Conservation (phyloP, 495 filamentous ascomycete genomes). For the Penicillium psychrofluorescens region DNA sequence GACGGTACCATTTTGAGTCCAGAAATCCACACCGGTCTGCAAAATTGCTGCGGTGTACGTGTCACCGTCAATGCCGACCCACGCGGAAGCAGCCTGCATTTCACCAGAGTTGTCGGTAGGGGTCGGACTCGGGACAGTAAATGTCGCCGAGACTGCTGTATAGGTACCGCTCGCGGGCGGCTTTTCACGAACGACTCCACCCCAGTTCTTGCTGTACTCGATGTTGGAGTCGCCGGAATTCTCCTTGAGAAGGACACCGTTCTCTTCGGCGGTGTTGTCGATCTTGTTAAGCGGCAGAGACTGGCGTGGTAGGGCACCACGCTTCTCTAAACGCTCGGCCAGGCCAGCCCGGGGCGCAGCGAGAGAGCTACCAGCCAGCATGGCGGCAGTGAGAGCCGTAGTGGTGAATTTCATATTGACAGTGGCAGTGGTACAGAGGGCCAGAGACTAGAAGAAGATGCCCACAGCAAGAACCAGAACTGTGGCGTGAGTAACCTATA, state of each 20-base stretch:
- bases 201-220: conserved; percentile 55
- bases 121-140: conserved; percentile 47
- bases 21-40: conserved; percentile 56
- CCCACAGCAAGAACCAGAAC: neutral
- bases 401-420: conserved; percentile 23
- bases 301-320: conserved; percentile 17
- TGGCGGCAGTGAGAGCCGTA: conserved; percentile 13
- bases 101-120: conserved; percentile 22
- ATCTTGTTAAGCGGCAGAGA: conserved; percentile 13
- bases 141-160: conserved; percentile 45
- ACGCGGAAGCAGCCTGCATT: conserved; percentile 48
- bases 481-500: neutral
- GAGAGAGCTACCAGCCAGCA: conserved; percentile 16
- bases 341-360: conserved; percentile 21
- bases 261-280: conserved; percentile 4
- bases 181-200: conserved; percentile 45
- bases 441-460: neutral
- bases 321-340: conserved; percentile 19
- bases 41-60: conserved; percentile 51
- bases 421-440: neutral
- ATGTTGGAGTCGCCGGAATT: conserved; percentile 12
- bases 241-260: conserved; percentile 11
- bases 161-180: conserved; percentile 38
- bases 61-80: conserved; percentile 58
- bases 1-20: conserved; percentile 27